These are phyloP conservation scores for Diversispora eburnea DNA, from an alignment of 192 early-diverging fungal genomes.

Conservation along the genomic window DNA sequence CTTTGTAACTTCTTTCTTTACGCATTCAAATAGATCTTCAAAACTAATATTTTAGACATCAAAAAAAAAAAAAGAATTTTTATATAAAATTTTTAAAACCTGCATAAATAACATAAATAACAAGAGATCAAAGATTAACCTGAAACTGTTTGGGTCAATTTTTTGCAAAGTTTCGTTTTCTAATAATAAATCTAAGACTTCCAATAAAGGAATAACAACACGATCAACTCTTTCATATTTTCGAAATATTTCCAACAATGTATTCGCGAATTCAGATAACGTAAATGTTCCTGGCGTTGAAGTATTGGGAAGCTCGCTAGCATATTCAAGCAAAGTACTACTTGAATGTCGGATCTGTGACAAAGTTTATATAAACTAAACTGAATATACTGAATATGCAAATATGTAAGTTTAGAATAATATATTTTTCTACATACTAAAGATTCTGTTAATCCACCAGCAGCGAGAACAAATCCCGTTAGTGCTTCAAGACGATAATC, in stretches of 20 bases:
- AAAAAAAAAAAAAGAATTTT: not conserved
- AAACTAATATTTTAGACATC: constrained; percentile 21
- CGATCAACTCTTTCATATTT: constrained; percentile 56
- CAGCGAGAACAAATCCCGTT: constrained; percentile 67
- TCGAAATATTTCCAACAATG: constrained; percentile 43
- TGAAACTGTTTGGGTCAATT: constrained; percentile 3
- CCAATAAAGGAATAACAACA: constrained; percentile 63
- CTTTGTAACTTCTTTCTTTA: constrained; percentile 49
- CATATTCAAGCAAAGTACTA: constrained; percentile 56
- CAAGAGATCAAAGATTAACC: constrained; percentile 4
- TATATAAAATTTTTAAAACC: not conserved
- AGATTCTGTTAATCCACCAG: constrained; percentile 77
- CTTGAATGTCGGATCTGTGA: constrained; percentile 65
- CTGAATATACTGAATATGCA: not conserved
- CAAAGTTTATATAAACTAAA: constrained; percentile 4
- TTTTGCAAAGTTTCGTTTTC: constrained; percentile 45
- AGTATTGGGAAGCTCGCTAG: constrained; percentile 40
- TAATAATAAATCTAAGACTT: constrained; percentile 64
- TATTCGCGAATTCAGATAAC: constrained; percentile 40
- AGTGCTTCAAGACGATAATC: constrained; percentile 60
- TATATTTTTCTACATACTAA: constrained; percentile 34
- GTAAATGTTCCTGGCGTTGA: constrained; percentile 28
- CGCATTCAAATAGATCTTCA: constrained; percentile 38
- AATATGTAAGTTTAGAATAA: not conserved
- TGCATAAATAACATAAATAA: constrained; percentile 12